A percentile compares a stretch with the other conserved stretches of the same genome.
Evolutionary conservation across 2,329 filamentous ascomycete genomes (phyloP).

Genomic region (Phaeosphaeriaceae sp.): DNA sequence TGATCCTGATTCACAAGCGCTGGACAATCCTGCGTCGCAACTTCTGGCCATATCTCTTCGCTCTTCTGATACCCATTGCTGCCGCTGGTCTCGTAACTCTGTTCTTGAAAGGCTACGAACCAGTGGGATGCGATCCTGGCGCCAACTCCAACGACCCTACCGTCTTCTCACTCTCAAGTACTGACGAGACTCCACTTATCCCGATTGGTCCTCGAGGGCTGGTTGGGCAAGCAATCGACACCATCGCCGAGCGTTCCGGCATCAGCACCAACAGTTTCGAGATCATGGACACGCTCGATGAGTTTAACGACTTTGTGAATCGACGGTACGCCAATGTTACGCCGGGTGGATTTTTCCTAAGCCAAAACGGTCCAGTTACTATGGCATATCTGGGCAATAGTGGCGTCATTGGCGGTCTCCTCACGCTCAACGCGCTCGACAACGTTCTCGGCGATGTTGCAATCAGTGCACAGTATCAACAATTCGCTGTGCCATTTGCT

Average conservation of each 20-base stretch:
- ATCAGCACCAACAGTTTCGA: slow-evolving; percentile 49
- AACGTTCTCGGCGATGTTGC: slow-evolving; percentile 71
- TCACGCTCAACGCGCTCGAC: slow-evolving; percentile 92
- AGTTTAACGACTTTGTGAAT: slow-evolving; percentile 72
- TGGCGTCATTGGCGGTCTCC: slow-evolving; percentile 69
- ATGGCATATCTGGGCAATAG: slow-evolving; percentile 75
- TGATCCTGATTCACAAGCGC: slow-evolving; percentile 80
- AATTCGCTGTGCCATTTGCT: slow-evolving; percentile 77
- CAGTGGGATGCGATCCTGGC: slow-evolving; percentile 56
- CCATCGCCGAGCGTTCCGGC: slow-evolving; percentile 37
- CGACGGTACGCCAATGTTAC: slow-evolving; percentile 71
- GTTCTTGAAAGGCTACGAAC: slow-evolving; percentile 68
- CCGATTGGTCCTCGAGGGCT: slow-evolving; percentile 50
- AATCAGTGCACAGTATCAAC: slow-evolving; percentile 74
- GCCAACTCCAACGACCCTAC: slow-evolving; percentile 41
- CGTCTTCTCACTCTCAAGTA: slow-evolving; percentile 35
- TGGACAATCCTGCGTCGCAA: slow-evolving; percentile 79
- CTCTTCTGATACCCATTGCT: slow-evolving; percentile 78
- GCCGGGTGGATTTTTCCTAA: slow-evolving; percentile 82
- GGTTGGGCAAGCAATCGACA: slow-evolving; percentile 33
- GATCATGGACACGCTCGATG: slow-evolving; percentile 67
- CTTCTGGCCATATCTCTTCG: slow-evolving; percentile 76
- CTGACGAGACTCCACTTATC: slow-evolving; percentile 39
- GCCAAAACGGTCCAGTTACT: slow-evolving; percentile 66
- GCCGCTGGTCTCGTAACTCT: slow-evolving; percentile 81